Conservation (phyloP, 768 basidiomycete species). For the Amyloporia xantha region DNA sequence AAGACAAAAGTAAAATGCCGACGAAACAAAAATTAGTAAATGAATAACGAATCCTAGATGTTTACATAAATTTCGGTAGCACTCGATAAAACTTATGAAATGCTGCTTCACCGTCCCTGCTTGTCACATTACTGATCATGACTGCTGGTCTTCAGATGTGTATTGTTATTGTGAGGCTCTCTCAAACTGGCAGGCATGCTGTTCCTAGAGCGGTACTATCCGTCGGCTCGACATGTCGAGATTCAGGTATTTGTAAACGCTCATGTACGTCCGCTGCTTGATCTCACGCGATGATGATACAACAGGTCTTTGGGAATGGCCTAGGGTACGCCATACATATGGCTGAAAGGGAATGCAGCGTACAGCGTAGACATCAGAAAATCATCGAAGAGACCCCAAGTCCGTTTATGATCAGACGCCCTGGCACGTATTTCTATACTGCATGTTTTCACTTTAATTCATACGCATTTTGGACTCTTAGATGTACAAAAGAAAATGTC, state of each 20-base stretch:
- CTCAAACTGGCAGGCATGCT: no score
- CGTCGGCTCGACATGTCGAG: conserved; percentile 55
- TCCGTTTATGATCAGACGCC: conserved; percentile 42
- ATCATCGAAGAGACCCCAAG: conserved; percentile 66
- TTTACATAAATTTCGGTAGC: no score
- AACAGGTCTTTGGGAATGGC: conserved; percentile 62
- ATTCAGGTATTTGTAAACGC: conserved; percentile 38
- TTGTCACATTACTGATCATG: no score
- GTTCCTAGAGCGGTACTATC: conserved; percentile 56
- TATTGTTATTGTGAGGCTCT: no score
- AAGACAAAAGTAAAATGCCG: no score
- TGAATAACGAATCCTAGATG: no score
- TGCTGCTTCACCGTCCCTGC: no score
- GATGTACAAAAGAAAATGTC: conserved; percentile 43
- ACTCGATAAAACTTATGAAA: no score
- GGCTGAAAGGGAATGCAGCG: conserved; percentile 65
- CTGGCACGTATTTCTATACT: conserved; percentile 28
- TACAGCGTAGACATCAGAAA: conserved; percentile 68
- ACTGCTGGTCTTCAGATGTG: no score
- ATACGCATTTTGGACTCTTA: no score
- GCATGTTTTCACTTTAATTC: no score
- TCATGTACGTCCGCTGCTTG: not conserved
- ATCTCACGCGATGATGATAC: not conserved
- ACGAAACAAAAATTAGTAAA: no score
- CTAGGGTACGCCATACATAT: conserved; percentile 50